phyloP scores from a whole-genome alignment of 192 early-diverging fungal genomes.

The Umbelopsis sp. region DNA sequence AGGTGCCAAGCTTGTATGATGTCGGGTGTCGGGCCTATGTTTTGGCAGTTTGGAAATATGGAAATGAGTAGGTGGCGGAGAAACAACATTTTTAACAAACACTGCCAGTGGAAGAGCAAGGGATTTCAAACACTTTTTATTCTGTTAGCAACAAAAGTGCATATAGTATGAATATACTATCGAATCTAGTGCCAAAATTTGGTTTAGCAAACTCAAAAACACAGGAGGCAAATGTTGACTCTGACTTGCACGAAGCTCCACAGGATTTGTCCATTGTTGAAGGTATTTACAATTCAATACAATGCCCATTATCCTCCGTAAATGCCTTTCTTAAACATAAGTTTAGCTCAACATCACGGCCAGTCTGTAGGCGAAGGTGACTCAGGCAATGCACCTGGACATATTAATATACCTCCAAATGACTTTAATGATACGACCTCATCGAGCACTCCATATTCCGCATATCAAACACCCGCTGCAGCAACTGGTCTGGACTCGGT shows the following conservation, averaged over 20 bases:
- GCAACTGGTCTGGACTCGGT: neutral
- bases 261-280: neutral
- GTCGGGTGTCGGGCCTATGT: no score
- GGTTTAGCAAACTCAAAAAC: neutral
- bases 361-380: neutral
- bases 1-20: no score
- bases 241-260: neutral
- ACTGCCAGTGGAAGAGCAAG: no score
- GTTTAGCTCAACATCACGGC: neutral
- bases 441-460: neutral
- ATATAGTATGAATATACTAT: conserved; percentile 9
- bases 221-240: neutral
- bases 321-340: no score
- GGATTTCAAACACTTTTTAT: no score
- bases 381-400: neutral
- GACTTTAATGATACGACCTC: neutral
- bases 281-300: neutral
- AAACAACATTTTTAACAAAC: no score
- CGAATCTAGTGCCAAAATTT: conserved; percentile 18
- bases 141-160: no score
- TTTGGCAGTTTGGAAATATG: no score
- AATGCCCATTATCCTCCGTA: neutral
- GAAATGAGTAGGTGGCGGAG: no score
- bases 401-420: conserved; percentile 1
- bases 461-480: neutral